Evolutionary conservation across 1,284 basidiomycete species (phyloP), one percentile per base, ranked within the genome.

Genomic region (Clitocybe nebularis): DNA sequence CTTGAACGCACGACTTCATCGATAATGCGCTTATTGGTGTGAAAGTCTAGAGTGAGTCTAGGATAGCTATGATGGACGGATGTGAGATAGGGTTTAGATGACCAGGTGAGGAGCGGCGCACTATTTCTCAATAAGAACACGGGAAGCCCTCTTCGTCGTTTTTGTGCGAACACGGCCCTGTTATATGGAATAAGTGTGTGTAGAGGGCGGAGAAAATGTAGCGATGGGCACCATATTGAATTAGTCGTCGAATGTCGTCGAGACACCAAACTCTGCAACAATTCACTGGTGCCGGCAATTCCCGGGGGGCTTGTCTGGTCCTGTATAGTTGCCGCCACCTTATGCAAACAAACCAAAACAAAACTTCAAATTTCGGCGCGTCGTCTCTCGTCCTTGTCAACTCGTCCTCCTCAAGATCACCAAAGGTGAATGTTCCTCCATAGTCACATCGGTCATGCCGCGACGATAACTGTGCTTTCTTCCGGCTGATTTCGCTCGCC

Each of bases 91-190:
- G 39, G 24, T 14, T n/a, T n/a, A 42, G 46, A 48, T 42, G 43
- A 29, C 25, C 29, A 33, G 20, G 41, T 49, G 53, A 36, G 53
- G 55, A 28, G 7, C 32, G 19, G 2, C 85, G 70, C 68, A 93
- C 91, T 98, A 99, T 81, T 98, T 97, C 84, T 99, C 95, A 66
- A 99, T 99, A 74, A 99, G 84, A 61, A 96, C 93, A 57, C 95
- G 89, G 58, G 94, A 95, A 65, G 95, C 95, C 75, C 95, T 91
- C 84, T 99, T 99, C 69, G 94, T 95, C 58, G 95, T 99, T 80
- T 99, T 99, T 62, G 95, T 99, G 66, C 95, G 91, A 77, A 99
- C 95, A 65, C 95, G 93, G 74, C 96, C 96, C 95, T 97, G 11
- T 22, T 7, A 22, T 19, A 24, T 4, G n/a, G 14, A 14, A 10